Conservation (phyloP, 441 rosid species). For the Jatropha multifida region DNA sequence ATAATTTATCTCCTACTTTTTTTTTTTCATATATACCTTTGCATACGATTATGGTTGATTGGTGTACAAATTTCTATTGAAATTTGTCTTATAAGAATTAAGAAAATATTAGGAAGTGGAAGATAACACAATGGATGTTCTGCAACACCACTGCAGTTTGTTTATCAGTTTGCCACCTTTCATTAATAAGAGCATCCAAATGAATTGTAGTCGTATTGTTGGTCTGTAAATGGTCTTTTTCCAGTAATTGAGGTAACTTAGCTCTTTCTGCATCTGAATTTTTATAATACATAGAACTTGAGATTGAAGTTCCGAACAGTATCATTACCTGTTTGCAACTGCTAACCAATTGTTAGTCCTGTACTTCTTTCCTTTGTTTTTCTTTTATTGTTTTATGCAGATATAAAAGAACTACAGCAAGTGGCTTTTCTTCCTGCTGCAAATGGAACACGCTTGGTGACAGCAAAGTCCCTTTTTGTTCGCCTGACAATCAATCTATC, state of each 20-base stretch:
- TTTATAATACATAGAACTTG: neutral
- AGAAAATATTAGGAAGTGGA: neutral
- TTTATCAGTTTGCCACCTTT: neutral
- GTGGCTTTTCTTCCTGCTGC: constrained; percentile 97
- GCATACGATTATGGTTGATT: neutral
- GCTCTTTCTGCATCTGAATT: neutral
- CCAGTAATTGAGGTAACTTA: neutral
- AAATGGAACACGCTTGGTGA: constrained; percentile 94
- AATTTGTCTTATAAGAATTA: neutral
- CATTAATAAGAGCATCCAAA: neutral
- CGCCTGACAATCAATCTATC: constrained; percentile 82
- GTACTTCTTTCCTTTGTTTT: neutral
- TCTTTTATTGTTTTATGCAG: constrained; percentile 38
- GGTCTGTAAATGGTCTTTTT: constrained; percentile 1
- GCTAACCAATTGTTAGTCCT: constrained; percentile 9
- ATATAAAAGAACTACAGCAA: constrained; percentile 62
- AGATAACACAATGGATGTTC: neutral
- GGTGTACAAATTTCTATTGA: neutral
- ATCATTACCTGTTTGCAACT: neutral
- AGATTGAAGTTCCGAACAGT: neutral
- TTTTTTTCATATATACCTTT: neutral
- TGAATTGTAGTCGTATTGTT: neutral
- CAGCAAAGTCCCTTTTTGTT: constrained; percentile 75
- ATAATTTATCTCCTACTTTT: neutral
- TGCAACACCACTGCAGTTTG: neutral